Evolutionary conservation across 176 grass and related monocot genomes (phyloP), one percentile per base, ranked within the genome.

Genomic region (Ananas comosus): DNA sequence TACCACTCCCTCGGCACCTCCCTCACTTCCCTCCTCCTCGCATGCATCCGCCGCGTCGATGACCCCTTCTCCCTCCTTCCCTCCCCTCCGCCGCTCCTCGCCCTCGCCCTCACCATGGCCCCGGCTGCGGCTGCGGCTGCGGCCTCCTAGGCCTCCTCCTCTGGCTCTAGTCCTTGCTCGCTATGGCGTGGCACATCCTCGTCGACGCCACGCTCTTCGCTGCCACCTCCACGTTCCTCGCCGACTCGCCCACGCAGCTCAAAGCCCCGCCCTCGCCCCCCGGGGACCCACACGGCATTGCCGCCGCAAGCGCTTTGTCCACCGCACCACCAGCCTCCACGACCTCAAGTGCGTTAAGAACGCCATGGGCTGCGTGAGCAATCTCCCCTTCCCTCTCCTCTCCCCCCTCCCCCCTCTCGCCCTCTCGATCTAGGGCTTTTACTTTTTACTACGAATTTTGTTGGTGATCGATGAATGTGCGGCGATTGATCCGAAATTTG

Each of bases 1-100:
- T 84, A 97, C 76, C 89, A 97, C 66, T 97, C 93, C 27, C 89
- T 97, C 70, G 93, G 93, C 47, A 89, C 82, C 71, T 97, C 93
- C 69, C 81, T 97, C 58, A 79, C 87, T 29, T 97, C 93, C 51
- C 83, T 97, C 65, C 79, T 97, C 80, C 76, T 90, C 21, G 89
- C 89, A 0, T 92, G 93, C 89, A 90, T 84, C 0, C 82, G 89
- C 74, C 66, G 70, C 53, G 70, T 83, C 64, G 70, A 72, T 17
- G 89, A 97, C 77, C 89, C 89, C 10, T 12, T 2, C 51, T 53
- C 51, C 51, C 51, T 53, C 51, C 51, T 9, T 53, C 51, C 14
- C 5, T 80, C 25, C 72, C 76, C 11, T 7, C 78, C 22, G 63
- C 48, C 33, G 67, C 68, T 53, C 65, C 11, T 11, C 86, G 79